Evolutionary conservation across 2,329 filamentous ascomycete genomes (phyloP).

Genomic region (Sporothrix globosa): DNA sequence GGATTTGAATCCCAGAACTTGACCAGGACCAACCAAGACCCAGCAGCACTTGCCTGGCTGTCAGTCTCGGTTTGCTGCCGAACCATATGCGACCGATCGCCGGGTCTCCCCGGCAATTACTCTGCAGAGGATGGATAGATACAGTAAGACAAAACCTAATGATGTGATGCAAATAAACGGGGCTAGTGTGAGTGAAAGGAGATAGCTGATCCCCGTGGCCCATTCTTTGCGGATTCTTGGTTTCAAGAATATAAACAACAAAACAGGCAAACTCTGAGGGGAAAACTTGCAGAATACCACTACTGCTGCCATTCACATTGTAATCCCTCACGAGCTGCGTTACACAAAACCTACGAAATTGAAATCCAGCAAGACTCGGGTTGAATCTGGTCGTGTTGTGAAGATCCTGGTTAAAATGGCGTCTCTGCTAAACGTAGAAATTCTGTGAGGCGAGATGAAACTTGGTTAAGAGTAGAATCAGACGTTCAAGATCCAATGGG

Average conservation of each 20-base stretch:
- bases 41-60: neutral
- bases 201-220: neutral
- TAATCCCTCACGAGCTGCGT: neutral
- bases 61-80: conserved; percentile 27
- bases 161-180: neutral
- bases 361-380: neutral
- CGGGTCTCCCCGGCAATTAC: conserved; percentile 19
- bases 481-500: too few relatives aligned
- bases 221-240: neutral
- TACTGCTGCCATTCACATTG: neutral
- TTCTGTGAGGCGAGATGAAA: neutral
- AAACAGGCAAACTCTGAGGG: neutral
- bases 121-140: neutral
- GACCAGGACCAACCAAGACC: neutral
- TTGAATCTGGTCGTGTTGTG: neutral
- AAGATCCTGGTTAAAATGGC: neutral
- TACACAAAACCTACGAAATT: too few relatives aligned
- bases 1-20: neutral
- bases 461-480: too few relatives aligned
- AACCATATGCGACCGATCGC: conserved; percentile 21
- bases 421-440: too few relatives aligned
- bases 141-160: neutral
- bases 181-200: neutral
- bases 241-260: neutral
- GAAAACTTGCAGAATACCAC: neutral